phyloP scores from a whole-genome alignment of 2,329 filamentous ascomycete genomes.

The Talaromyces funiculosus region DNA sequence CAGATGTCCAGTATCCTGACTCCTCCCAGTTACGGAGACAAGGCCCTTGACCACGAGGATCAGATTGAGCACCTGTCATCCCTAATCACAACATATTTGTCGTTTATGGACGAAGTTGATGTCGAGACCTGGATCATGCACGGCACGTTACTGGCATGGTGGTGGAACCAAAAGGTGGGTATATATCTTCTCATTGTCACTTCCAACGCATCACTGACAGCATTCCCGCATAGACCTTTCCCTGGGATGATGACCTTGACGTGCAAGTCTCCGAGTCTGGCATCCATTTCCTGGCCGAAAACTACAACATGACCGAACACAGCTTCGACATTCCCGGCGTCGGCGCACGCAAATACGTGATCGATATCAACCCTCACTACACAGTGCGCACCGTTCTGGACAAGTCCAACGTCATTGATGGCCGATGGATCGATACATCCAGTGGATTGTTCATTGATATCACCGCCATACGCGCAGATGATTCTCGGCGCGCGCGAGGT shows the following conservation, averaged over 20 bases:
- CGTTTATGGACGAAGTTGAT: constrained; percentile 52
- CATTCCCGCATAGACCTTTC: constrained; percentile 42
- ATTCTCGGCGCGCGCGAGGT: constrained; percentile 34
- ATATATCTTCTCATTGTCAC: neutral
- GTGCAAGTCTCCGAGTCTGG: constrained; percentile 53
- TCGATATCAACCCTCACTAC: constrained; percentile 57
- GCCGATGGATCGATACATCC: constrained; percentile 55
- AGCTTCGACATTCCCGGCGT: constrained; percentile 38
- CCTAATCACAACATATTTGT: constrained; percentile 52
- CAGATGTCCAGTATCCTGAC: neutral
- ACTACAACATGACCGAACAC: constrained; percentile 60
- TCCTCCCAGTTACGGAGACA: constrained; percentile 42
- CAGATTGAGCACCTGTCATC: constrained; percentile 45
- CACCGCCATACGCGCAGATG: constrained; percentile 49
- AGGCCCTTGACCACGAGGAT: constrained; percentile 42
- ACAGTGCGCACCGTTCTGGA: constrained; percentile 42
- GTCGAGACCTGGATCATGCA: constrained; percentile 61
- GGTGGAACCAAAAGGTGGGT: constrained; percentile 52
- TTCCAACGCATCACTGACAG: neutral
- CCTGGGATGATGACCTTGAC: constrained; percentile 58
- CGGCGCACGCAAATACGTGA: constrained; percentile 44
- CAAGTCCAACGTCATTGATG: constrained; percentile 53
- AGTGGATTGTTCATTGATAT: constrained; percentile 60
- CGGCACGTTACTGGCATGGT: constrained; percentile 56
- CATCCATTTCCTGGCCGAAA: constrained; percentile 51